Conservation (phyloP, 2,329 filamentous ascomycete genomes). For the Helicocarpus griseus region DNA sequence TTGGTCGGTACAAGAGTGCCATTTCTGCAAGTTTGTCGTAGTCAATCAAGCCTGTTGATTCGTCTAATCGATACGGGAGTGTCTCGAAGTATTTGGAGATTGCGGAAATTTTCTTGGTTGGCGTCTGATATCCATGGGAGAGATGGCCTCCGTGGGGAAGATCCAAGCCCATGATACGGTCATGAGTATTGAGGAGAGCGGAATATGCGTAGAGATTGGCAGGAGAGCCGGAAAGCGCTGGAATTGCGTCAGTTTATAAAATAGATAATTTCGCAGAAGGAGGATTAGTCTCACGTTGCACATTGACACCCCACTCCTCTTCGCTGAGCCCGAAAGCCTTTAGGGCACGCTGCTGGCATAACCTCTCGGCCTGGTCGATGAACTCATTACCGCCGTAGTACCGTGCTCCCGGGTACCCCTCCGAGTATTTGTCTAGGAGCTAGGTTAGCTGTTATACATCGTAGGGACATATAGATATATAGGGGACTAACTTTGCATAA, state of each 20-base stretch:
- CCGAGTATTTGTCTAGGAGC: constrained; percentile 83
- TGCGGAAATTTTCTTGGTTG: constrained; percentile 90
- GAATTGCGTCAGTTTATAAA: not conserved
- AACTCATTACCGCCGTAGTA: constrained; percentile 97
- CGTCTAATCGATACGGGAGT: constrained; percentile 78
- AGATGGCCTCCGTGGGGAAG: constrained; percentile 90
- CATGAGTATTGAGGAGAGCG: constrained; percentile 89
- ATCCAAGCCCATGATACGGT: constrained; percentile 93
- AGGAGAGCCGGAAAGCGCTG: constrained; percentile 69
- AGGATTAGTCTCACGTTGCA: constrained; percentile 56
- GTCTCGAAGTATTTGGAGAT: constrained; percentile 99
- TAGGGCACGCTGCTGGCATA: constrained; percentile 84
- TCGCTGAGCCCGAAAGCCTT: constrained; percentile 75
- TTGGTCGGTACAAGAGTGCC: constrained; percentile 84
- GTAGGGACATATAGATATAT: constrained; percentile 7
- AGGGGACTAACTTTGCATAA: constrained; percentile 73
- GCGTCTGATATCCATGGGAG: constrained; percentile 95
- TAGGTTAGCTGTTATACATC: constrained; percentile 19
- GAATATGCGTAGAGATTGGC: constrained; percentile 81
- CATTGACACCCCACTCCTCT: constrained; percentile 93
- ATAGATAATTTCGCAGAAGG: not conserved
- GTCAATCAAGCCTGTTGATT: constrained; percentile 83
- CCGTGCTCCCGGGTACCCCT: constrained; percentile 90
- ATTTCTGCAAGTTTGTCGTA: constrained; percentile 89
- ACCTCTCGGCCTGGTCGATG: constrained; percentile 79